Evolutionary conservation across 2,329 filamentous ascomycete genomes (phyloP).

Genomic region (Elsinoe australis): DNA sequence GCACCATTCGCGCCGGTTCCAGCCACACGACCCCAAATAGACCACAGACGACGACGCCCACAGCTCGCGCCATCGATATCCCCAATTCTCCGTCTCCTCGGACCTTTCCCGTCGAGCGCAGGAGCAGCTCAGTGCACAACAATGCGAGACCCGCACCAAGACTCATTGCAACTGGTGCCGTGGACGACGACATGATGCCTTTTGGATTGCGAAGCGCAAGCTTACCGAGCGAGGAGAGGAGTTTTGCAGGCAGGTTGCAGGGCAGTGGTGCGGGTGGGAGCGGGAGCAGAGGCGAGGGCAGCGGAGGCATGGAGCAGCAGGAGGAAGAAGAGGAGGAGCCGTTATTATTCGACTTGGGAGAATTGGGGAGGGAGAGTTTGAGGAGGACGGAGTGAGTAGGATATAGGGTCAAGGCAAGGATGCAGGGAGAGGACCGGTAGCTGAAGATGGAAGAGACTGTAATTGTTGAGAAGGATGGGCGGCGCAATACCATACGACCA

Average conservation of each 20-base stretch:
- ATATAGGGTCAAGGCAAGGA: background rate
- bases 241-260: constrained; percentile 56
- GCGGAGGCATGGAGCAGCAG: constrained; percentile 31
- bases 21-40: background rate
- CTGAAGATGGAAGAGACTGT: too few species aligned
- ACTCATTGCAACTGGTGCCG: constrained; percentile 30
- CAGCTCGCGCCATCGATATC: constrained; percentile 61
- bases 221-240: constrained; percentile 51
- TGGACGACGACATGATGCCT: constrained; percentile 55
- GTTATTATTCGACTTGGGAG: constrained; percentile 64
- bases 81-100: constrained; percentile 64
- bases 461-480: too few species aligned
- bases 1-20: constrained; percentile 10
- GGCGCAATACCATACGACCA: too few species aligned
- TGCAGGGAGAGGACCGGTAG: background rate
- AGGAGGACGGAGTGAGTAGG: background rate
- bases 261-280: constrained; percentile 35
- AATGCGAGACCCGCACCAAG: constrained; percentile 47
- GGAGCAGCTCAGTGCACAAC: constrained; percentile 63
- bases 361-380: constrained; percentile 44
- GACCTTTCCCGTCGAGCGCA: constrained; percentile 44
- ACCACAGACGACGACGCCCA: constrained; percentile 20
- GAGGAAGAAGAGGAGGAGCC: constrained; percentile 56
- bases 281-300: constrained; percentile 17
- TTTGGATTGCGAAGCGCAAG: constrained; percentile 60